A percentile compares a stretch with the other conserved stretches of the same genome.
These are phyloP conservation scores for Trypanosoma conorhini DNA, from an alignment of 208 protist species.

Conservation along the genomic window DNA sequence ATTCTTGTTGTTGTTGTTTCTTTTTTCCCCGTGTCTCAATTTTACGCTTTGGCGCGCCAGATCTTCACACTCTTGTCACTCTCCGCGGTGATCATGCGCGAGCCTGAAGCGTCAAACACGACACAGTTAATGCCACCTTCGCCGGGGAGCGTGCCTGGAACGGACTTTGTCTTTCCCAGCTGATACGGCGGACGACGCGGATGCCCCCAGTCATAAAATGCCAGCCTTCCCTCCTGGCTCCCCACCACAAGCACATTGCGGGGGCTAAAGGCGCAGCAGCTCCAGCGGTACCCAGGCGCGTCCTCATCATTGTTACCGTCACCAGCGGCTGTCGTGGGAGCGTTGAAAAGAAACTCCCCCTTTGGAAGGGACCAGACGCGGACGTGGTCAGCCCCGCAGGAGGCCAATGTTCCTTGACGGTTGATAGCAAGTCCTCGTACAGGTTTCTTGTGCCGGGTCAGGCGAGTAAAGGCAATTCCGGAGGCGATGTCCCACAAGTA, in stretches of 20 bases:
- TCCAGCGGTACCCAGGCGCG: conserved; percentile 75
- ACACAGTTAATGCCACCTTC: conserved; percentile 94
- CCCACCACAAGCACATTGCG: conserved; percentile 95
- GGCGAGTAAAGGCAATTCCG: conserved; percentile 52
- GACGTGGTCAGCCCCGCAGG: conserved; percentile 96
- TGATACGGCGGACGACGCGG: conserved; percentile 75
- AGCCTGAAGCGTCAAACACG: conserved; percentile 96
- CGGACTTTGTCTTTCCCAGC: conserved; percentile 70
- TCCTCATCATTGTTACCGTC: not conserved
- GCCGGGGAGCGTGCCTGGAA: conserved; percentile 71
- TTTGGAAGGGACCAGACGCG: conserved; percentile 97
- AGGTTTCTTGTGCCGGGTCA: conserved; percentile 99
- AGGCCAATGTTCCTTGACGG: conserved; percentile 92
- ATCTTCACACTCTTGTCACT: conserved; percentile 99
- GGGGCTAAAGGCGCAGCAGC: conserved; percentile 80
- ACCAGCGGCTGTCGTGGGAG: conserved; percentile 76
- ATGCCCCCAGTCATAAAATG: conserved; percentile 98
- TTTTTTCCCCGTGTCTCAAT: not conserved
- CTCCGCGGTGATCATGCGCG: conserved; percentile 98
- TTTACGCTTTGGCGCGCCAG: conserved; percentile 67
- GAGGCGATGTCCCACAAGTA: conserved; percentile 93
- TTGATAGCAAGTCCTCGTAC: conserved; percentile 94
- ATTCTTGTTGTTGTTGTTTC: not conserved
- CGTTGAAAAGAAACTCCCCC: conserved; percentile 95
- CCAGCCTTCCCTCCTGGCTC: conserved; percentile 89